phyloP scores from a whole-genome alignment of 1,139 yeast species.

The Candida sp. region DNA sequence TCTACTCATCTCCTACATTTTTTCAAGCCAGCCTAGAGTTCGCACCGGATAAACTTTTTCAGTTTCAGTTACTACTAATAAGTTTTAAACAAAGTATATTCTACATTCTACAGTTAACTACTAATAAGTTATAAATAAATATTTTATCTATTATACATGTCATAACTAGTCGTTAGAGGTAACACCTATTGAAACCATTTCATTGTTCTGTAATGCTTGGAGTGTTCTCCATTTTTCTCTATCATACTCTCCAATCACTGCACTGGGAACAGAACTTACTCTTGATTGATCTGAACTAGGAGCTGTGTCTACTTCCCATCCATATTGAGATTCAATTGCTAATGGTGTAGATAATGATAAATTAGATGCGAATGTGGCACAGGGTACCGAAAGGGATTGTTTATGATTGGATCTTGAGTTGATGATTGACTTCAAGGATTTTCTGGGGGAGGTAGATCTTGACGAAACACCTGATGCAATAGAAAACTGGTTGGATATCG shows the following conservation, averaged over 20 bases:
- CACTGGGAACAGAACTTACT: slow-evolving; percentile 52
- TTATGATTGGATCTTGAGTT: slow-evolving; percentile 3
- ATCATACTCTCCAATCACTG: slow-evolving; percentile 62
- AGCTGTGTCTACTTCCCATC: slow-evolving; percentile 30
- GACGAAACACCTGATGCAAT: slow-evolving; percentile 23
- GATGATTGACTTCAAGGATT: slow-evolving; percentile 21
- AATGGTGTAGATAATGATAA: neutral
- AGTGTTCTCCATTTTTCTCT: slow-evolving; percentile 61
- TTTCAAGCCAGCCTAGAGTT: neutral
- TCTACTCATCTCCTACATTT: neutral
- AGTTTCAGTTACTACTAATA: too few relatives aligned
- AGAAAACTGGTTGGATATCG: slow-evolving; percentile 28
- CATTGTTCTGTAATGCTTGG: slow-evolving; percentile 21
- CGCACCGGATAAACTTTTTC: neutral
- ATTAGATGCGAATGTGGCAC: neutral
- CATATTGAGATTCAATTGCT: neutral
- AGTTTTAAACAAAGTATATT: too few relatives aligned
- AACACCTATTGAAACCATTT: neutral
- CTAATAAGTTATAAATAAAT: too few relatives aligned
- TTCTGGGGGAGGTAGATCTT: slow-evolving; percentile 27
- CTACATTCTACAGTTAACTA: too few relatives aligned
- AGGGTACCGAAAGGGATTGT: slow-evolving; percentile 3
- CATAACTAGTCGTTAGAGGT: slow-evolving; percentile 1
- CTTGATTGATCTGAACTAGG: slow-evolving; percentile 37
- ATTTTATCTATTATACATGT: neutral